Percentiles rank a stretch among this genome's conserved stretches.
Conservation (phyloP, 148 eudicot species). For the Silene uniflora region DNA sequence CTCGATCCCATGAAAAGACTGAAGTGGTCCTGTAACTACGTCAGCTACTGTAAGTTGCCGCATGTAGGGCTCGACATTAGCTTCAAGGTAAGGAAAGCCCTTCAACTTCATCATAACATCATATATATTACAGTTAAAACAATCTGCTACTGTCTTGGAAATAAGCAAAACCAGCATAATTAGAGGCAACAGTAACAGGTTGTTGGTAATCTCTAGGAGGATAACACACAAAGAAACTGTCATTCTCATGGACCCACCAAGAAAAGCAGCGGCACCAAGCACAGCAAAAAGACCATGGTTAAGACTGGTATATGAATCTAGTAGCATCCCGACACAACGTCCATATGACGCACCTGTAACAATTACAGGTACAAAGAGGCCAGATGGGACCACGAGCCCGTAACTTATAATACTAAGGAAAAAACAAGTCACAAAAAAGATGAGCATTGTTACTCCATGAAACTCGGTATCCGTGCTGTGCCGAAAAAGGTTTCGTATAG, state of each 20-base stretch:
- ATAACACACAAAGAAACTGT: constrained; percentile 90
- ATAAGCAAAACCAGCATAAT: constrained; percentile 80
- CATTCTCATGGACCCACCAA: constrained; percentile 94
- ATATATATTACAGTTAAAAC: constrained; percentile 62
- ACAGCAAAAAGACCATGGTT: constrained; percentile 89
- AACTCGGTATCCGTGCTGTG: constrained; percentile 75
- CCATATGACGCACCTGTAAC: constrained; percentile 89
- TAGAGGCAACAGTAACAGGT: constrained; percentile 68
- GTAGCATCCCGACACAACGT: constrained; percentile 68
- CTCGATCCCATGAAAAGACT: constrained; percentile 70
- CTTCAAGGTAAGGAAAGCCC: constrained; percentile 82
- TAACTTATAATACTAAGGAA: constrained; percentile 74
- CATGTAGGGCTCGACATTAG: constrained; percentile 92
- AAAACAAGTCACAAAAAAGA: constrained; percentile 72
- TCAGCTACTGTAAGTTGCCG: constrained; percentile 80
- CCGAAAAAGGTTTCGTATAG: constrained; percentile 86
- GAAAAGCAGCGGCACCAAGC: constrained; percentile 81
- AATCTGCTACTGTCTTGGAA: constrained; percentile 88
- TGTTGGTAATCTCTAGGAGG: constrained; percentile 78
- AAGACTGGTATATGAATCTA: constrained; percentile 61
- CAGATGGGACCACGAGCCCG: constrained; percentile 79
- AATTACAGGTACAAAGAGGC: constrained; percentile 85
- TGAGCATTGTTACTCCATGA: constrained; percentile 52
- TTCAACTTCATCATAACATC: constrained; percentile 71
- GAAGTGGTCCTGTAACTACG: constrained; percentile 77